Conservation (phyloP, 2,329 filamentous ascomycete genomes). For the Cytospora piceicola region DNA sequence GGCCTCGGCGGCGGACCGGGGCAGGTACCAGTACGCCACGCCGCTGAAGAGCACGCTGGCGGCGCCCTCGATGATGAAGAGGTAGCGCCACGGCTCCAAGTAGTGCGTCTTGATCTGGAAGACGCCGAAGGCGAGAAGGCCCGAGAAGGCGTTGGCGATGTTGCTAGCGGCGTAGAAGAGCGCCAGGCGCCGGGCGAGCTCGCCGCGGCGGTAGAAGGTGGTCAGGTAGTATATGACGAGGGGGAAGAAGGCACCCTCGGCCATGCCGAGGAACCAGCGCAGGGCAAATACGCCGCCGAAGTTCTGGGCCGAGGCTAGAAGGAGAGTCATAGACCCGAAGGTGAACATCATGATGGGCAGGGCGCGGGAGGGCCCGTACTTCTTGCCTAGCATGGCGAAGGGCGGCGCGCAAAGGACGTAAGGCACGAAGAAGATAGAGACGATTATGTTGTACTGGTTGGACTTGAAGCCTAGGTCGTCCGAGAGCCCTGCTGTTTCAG, state of each 20-base stretch:
- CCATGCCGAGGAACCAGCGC: conserved; percentile 71
- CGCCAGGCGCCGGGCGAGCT: conserved; percentile 70
- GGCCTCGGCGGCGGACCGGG: conserved; percentile 65
- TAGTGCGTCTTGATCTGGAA: conserved; percentile 47
- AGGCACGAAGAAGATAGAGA: conserved; percentile 73
- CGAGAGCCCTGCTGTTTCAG: conserved; percentile 57
- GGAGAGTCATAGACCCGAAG: conserved; percentile 68
- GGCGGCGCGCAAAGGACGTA: conserved; percentile 73
- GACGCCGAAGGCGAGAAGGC: conserved; percentile 60
- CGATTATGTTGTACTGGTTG: conserved; percentile 70
- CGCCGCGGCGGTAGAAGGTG: conserved; percentile 71
- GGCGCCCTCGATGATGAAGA: conserved; percentile 57
- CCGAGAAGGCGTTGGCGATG: conserved; percentile 64
- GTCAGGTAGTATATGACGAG: conserved; percentile 62
- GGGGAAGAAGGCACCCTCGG: conserved; percentile 71
- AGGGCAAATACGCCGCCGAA: conserved; percentile 69
- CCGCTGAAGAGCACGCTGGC: conserved; percentile 63
- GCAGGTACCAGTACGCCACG: conserved; percentile 73
- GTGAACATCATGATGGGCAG: conserved; percentile 67
- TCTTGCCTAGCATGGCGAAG: conserved; percentile 68
- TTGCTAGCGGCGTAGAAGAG: conserved; percentile 66
- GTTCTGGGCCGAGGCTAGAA: conserved; percentile 59
- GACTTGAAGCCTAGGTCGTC: conserved; percentile 61
- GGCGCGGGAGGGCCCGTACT: conserved; percentile 65
- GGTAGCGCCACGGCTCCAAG: conserved; percentile 49